Percentiles rank a stretch among this genome's conserved stretches.
phyloP scores from a whole-genome alignment of 768 basidiomycete genomes.

The Leccinum barrowsii region DNA sequence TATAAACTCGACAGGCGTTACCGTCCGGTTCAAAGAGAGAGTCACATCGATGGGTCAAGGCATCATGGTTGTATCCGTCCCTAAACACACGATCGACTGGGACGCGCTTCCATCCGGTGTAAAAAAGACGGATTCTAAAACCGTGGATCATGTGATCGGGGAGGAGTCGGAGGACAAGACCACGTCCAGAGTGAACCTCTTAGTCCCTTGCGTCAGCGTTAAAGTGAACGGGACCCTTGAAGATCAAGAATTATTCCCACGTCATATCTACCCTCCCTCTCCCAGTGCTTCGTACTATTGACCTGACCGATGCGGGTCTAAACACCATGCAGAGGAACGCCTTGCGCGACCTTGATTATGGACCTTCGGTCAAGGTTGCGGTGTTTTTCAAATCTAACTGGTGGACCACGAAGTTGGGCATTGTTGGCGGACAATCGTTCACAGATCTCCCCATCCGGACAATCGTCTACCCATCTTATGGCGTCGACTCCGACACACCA shows the following conservation, averaged over 20 bases:
- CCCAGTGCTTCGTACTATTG: conserved; percentile 33
- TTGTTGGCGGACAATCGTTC: conserved; percentile 39
- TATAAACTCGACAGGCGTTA: neutral
- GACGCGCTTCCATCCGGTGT: neutral
- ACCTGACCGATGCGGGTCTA: conserved; percentile 28
- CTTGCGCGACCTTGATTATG: conserved; percentile 38
- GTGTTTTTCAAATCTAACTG: conserved; percentile 41
- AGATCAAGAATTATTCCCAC: conserved; percentile 30
- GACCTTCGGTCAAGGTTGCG: conserved; percentile 39
- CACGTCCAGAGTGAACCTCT: neutral
- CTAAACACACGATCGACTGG: neutral
- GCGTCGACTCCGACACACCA: conserved; percentile 15
- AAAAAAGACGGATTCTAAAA: neutral
- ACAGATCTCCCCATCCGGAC: conserved; percentile 31
- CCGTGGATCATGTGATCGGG: neutral
- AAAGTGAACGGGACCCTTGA: conserved; percentile 3
- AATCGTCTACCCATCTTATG: conserved; percentile 24
- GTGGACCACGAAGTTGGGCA: conserved; percentile 37
- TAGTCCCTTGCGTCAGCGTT: conserved; percentile 5
- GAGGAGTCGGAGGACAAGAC: neutral
- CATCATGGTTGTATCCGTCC: conserved; percentile 4
- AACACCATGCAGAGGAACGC: conserved; percentile 33
- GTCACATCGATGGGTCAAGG: conserved; percentile 18
- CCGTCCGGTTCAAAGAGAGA: conserved; percentile 13
- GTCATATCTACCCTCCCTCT: conserved; percentile 44